Conservation (phyloP, 495 filamentous ascomycete species). For the Penicillium cinerascens region DNA sequence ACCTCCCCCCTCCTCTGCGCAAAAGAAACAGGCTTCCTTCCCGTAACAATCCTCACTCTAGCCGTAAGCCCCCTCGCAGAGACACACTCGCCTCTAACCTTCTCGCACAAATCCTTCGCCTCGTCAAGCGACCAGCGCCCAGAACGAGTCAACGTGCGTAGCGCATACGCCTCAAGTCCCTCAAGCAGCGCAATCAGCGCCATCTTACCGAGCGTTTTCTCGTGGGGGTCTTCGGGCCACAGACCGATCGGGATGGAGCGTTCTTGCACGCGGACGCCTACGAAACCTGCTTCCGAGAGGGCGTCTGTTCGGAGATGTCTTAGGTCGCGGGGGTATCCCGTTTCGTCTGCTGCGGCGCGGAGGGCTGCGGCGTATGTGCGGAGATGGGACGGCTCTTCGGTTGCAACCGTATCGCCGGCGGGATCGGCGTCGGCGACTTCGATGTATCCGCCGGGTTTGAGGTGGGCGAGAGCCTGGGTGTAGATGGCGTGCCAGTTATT, state of each 20-base stretch:
- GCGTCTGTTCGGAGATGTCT: conserved; percentile 51
- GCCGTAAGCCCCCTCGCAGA: conserved; percentile 38
- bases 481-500: conserved; percentile 60
- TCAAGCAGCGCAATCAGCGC: conserved; percentile 62
- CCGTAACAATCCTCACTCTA: conserved; percentile 53
- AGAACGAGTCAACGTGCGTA: conserved; percentile 59
- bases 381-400: conserved; percentile 32
- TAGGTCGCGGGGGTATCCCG: conserved; percentile 42
- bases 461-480: conserved; percentile 53
- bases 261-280: conserved; percentile 52
- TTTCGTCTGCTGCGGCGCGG: conserved; percentile 30
- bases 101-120: conserved; percentile 53
- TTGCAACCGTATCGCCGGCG: conserved; percentile 29
- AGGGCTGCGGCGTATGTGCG: conserved; percentile 36
- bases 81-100: conserved; percentile 51
- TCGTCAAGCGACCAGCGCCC: conserved; percentile 54
- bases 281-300: conserved; percentile 58
- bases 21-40: conserved; percentile 49
- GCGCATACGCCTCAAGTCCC: conserved; percentile 57
- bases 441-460: conserved; percentile 63
- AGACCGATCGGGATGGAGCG: conserved; percentile 59
- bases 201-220: conserved; percentile 60
- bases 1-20: conserved; percentile 23
- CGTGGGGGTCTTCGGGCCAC: conserved; percentile 50
- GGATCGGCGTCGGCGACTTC: conserved; percentile 48